Evolutionary conservation across 768 basidiomycete species (phyloP).

Genomic region (Serendipita indica): DNA sequence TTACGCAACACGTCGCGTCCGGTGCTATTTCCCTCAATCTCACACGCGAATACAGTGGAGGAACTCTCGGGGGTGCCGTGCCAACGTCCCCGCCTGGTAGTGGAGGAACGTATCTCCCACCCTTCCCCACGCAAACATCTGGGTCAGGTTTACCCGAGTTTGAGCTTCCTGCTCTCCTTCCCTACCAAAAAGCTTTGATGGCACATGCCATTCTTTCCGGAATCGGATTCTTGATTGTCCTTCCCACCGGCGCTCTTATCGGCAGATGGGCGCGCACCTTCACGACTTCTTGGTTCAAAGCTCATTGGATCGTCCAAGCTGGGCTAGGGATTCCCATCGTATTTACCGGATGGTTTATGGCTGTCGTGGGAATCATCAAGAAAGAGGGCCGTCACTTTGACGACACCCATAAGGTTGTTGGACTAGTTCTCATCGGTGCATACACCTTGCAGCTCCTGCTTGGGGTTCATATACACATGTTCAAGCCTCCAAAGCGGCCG

Average conservation of each 20-base stretch:
- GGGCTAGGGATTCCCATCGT: constrained; percentile 32
- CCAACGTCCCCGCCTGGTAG: constrained; percentile 14
- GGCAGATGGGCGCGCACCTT: constrained; percentile 41
- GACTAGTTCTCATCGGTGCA: constrained; percentile 35
- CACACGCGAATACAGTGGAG: constrained; percentile 25
- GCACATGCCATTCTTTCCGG: constrained; percentile 39
- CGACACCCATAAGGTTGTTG: constrained; percentile 39
- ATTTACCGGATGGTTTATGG: constrained; percentile 22
- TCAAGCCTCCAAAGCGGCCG: constrained; percentile 28
- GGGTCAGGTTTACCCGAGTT: constrained; percentile 8
- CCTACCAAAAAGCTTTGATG: constrained; percentile 36
- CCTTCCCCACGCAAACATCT: constrained; percentile 16
- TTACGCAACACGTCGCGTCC: constrained; percentile 34
- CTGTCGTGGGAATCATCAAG: constrained; percentile 23
- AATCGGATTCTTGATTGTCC: constrained; percentile 37
- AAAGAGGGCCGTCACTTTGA: constrained; percentile 27
- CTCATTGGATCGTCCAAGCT: constrained; percentile 38
- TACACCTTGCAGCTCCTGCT: constrained; percentile 35
- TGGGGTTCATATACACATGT: constrained; percentile 39
- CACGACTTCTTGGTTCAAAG: constrained; percentile 35
- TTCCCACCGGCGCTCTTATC: constrained; percentile 38
- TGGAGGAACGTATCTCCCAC: constrained; percentile 16
- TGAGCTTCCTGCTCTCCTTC: constrained; percentile 24
- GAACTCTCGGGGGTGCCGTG: constrained; percentile 18
- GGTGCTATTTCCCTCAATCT: constrained; percentile 35